Percentiles rank a stretch among this genome's conserved stretches.
These are phyloP conservation scores for Arbutus unedo DNA, from an alignment of 148 eudicot species.

Conservation along the genomic window DNA sequence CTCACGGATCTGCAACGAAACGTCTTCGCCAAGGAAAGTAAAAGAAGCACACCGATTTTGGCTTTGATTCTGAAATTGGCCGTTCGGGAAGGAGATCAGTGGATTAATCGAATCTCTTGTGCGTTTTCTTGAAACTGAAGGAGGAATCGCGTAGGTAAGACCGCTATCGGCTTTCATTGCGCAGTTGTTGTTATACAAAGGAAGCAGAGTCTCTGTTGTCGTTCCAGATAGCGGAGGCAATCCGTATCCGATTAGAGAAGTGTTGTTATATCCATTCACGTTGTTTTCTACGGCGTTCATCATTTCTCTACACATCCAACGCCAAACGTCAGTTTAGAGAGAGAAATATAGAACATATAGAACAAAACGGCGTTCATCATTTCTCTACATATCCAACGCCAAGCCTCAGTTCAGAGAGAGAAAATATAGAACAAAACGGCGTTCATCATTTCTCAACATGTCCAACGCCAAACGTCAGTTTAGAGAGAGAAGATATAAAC, in stretches of 20 bases:
- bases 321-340: neutral
- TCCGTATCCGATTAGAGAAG: conserved; percentile 20
- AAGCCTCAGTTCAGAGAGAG: too few relatives aligned
- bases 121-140: conserved; percentile 42
- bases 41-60: conserved; percentile 13
- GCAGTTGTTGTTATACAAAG: conserved; percentile 26
- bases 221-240: conserved; percentile 29
- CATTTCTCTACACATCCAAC: conserved; percentile 20
- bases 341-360: neutral
- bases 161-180: conserved; percentile 59
- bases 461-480: neutral
- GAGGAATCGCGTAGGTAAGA: conserved; percentile 37
- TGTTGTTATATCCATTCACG: conserved; percentile 7
- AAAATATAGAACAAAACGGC: neutral
- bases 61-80: conserved; percentile 11
- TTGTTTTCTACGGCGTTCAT: conserved; percentile 23
- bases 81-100: neutral
- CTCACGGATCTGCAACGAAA: conserved; percentile 58
- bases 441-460: conserved; percentile 22
- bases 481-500: neutral
- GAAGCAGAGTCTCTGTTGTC: conserved; percentile 25
- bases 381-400: too few relatives aligned
- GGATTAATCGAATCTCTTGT: conserved; percentile 33
- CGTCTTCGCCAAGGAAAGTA: conserved; percentile 57
- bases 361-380: neutral